Conservation (phyloP, 1,284 basidiomycete species). For the Puccinia coronata region DNA sequence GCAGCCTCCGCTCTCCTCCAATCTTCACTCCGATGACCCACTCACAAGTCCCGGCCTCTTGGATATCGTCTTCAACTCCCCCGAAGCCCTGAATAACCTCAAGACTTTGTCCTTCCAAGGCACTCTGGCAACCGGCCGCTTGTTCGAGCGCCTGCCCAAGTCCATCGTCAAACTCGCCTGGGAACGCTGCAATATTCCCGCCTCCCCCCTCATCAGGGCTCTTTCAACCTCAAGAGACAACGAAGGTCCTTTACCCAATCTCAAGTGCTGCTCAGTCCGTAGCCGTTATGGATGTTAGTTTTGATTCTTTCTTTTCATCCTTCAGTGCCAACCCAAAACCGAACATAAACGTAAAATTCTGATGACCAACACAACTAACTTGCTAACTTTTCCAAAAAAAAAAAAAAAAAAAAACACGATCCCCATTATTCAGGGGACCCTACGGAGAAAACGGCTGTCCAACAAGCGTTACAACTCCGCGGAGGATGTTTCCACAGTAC, state of each 20-base stretch:
- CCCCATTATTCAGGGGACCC: background rate
- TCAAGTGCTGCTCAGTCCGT: no score
- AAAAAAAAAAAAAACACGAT: background rate
- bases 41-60: no score
- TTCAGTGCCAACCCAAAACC: background rate
- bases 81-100: no score
- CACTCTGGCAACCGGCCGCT: background rate
- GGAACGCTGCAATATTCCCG: background rate
- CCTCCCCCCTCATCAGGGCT: background rate
- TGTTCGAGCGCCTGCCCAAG: slow-evolving; percentile 8
- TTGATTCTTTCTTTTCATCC: no score
- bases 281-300: slow-evolving; percentile 2
- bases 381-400: background rate
- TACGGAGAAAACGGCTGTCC: background rate
- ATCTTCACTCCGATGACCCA: background rate
- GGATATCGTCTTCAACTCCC: no score
- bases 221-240: background rate
- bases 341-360: no score
- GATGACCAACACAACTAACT: no score
- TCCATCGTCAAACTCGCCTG: slow-evolving; percentile 30
- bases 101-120: background rate
- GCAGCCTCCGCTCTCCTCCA: background rate
- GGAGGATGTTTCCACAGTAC: background rate
- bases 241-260: background rate
- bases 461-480: background rate